These are phyloP conservation scores for Pleurotus djamor DNA, from an alignment of 768 basidiomycete genomes.

Conservation along the genomic window DNA sequence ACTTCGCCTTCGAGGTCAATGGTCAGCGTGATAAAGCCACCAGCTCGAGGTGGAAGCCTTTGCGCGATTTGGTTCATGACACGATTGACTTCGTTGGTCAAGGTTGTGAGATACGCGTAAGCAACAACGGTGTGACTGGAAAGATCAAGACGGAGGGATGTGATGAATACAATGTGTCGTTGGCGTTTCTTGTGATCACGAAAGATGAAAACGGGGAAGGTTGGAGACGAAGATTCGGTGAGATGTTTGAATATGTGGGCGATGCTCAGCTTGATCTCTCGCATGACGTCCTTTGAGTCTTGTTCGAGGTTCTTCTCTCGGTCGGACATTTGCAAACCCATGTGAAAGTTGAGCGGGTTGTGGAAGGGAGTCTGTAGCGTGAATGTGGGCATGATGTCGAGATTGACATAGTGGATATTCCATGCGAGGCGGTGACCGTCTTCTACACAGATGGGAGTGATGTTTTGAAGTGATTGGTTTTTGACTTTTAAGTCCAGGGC, in stretches of 20 bases:
- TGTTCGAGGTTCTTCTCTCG: slow-evolving; percentile 10
- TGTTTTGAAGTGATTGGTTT: slow-evolving; percentile 12
- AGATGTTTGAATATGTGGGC: neutral
- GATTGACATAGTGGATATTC: slow-evolving; percentile 32
- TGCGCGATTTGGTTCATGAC: neutral
- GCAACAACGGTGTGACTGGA: slow-evolving; percentile 46
- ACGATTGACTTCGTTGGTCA: slow-evolving; percentile 17
- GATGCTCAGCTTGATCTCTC: neutral
- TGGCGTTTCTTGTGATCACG: slow-evolving; percentile 10
- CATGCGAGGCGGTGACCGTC: slow-evolving; percentile 12
- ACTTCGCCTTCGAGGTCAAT: slow-evolving; percentile 31
- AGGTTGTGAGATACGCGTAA: slow-evolving; percentile 44
- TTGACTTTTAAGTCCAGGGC: slow-evolving; percentile 8
- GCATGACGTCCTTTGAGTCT: neutral
- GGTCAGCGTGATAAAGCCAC: neutral
- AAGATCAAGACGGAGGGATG: slow-evolving; percentile 43
- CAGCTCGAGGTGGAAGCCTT: neutral
- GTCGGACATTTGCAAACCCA: slow-evolving; percentile 8
- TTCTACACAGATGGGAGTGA: slow-evolving; percentile 13
- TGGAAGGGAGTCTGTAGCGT: slow-evolving; percentile 5
- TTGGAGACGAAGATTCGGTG: slow-evolving; percentile 9
- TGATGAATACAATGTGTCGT: slow-evolving; percentile 45
- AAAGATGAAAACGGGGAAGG: slow-evolving; percentile 14
- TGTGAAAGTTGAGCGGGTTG: slow-evolving; percentile 12
- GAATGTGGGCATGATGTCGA: slow-evolving; percentile 19